Conservation (phyloP, 306 rosid genomes). For the Acacia confusa region DNA sequence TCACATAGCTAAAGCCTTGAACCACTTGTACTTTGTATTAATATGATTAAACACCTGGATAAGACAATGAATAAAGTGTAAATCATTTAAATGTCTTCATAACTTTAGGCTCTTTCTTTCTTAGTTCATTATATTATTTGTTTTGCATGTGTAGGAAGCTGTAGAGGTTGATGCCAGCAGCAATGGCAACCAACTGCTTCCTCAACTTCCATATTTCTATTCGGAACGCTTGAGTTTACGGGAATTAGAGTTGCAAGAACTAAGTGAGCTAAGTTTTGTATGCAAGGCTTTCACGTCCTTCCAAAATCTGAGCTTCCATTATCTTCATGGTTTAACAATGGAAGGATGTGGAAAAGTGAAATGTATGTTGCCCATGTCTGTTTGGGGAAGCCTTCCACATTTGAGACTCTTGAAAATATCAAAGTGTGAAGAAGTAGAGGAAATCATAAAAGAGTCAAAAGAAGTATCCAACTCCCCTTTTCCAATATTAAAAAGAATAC, state of each 20-base stretch:
- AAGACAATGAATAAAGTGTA: too few species aligned
- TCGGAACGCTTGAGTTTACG: fast-evolving
- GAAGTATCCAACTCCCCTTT: background rate
- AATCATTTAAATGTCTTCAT: too few species aligned
- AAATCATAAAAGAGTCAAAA: background rate
- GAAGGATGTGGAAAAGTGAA: background rate
- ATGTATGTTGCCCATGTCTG: background rate
- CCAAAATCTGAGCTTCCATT: background rate
- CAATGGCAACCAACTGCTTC: background rate
- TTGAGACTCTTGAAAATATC: fast-evolving
- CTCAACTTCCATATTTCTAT: background rate
- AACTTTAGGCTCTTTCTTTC: background rate
- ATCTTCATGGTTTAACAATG: background rate
- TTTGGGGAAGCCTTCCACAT: background rate
- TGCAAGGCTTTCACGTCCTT: background rate
- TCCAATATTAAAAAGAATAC: fast-evolving
- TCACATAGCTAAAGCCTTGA: background rate
- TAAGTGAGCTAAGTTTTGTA: background rate
- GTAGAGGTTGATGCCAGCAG: background rate
- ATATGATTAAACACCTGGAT: too few species aligned
- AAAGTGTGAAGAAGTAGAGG: background rate
- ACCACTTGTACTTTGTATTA: background rate
- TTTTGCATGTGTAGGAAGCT: background rate
- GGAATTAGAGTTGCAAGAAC: background rate
- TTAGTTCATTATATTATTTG: background rate